Evolutionary conservation across 306 rosid species (phyloP), one percentile per base, ranked within the genome.

Genomic region (Cucurbita pepo): DNA sequence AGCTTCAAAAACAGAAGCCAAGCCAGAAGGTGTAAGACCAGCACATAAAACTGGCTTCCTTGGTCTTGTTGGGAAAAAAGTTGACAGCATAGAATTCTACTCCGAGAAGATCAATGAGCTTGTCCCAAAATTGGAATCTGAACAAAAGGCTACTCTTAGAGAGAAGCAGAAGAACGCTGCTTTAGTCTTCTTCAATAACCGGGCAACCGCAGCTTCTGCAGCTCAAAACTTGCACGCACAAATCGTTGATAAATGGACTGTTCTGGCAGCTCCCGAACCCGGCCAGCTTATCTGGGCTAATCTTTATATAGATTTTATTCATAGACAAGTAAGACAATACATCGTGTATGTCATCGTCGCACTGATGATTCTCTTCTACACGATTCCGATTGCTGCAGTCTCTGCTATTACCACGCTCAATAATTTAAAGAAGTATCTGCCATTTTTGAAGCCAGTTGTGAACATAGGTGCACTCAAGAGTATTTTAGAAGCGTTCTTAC

Each of bases 81-180:
- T 95, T 71, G 99, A 91, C 69, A 91, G 87, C 82, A 84, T 95
- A 75, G 84, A 84, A 14, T 88, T 79, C 84, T 89, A 76, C 84
- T 80, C 57, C 38, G 82, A 79, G 76, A 88, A 91, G 84, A 81
- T 89, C 71, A 78, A 75, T n/a, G 95, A 86, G 70, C 53, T 81
- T 34, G 58, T 77, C 48, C 79, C 83, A 43, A 89, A 88, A 81
- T 78, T 86, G 82, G 97, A 91, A 80, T 34, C 91, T 21, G 97
- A 95, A 79, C 97, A 85, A 69, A 95, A 95, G 77, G 64, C 18
- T 60, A 95, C 97, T 59, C 91, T 91, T 45, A 85, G 87, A 77
- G 97, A 91, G 73, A 95, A 91, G 85, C 97, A 95, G 81, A 85
- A 78, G 81, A 51, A 74, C 77, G 90, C 96, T 38, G 99, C 97